Evolutionary conservation across 176 grass and related monocot species (phyloP), one percentile per base, ranked within the genome.

Genomic region (Oryza officinalis): DNA sequence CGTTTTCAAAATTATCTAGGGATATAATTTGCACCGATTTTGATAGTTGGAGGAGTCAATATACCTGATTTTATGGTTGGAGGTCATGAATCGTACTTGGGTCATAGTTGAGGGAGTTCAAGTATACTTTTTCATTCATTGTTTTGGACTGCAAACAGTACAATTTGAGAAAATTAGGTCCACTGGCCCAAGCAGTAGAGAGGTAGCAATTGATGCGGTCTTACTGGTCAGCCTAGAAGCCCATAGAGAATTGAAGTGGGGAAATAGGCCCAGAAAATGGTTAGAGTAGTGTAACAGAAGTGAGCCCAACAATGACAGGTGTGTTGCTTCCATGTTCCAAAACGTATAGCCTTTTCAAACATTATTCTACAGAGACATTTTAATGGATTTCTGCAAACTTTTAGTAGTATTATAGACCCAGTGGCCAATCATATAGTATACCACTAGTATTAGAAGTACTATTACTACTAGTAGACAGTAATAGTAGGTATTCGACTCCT

Each of bases 281-380:
- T 57, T 57, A 57, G 6, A 20, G 18, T 22, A 2, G 18, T 57
- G 50, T 57, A 7, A 1, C 18, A 22, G 18, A 57, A 2, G 52
- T 57, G 52, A 57, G 52, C 5, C 52, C 20, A 57, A n/a, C 20
- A 57, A 22, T 22, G 20, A 2, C 20, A 57, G 20, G 18, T 22
- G 20, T 57, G 52, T 57, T 57, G 50, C 52, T n/a, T 57, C 20
- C 74, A 78, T 63, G 6, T 57, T 57, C 52, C 74, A 71, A 71
- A 35, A 45, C 37, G 49, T 70, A 23, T 28, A 17, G 3, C 27
- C 65, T 69, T 69, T 69, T 57, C 61, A 66, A 54, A 57, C 63
- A n/a, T 32, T 50, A 50, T 50, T 50, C 5, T 18, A 17, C 4
- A 76, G 20, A 12, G 13, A 69, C 2, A 11, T 41, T 15, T 37